Evolutionary conservation across 495 filamentous ascomycete species (phyloP), one percentile per base, ranked within the genome.

Genomic region (Tuber melanosporum): DNA sequence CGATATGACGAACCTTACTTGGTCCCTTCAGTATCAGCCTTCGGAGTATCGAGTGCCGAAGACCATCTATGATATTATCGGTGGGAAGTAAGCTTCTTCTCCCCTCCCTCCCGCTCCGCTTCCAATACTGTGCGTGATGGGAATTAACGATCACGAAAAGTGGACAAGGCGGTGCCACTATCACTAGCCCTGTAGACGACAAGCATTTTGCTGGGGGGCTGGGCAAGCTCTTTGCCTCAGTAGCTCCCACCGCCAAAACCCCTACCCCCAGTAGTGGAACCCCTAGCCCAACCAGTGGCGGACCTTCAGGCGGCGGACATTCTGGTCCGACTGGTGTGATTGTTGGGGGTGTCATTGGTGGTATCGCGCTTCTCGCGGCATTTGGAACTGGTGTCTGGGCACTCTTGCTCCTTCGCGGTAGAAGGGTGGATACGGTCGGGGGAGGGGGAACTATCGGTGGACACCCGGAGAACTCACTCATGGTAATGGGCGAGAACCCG

Each of bases 271-370:
- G 39, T 41, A 41, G 39, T 2, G 39, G 0, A 41, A 39, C 0
- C 39, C 22, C 15, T n/a, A 36, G 19, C 5, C 17, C 42, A 45
- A 1, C 41, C 5, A 4, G 6, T 73, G 52, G 17, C 52, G 2
- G 1, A 41, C 1, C 39, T 39, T 3, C 3, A 39, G 41, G 72
- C 71, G 52, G 17, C 43, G 32, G 70, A 14, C 36, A 72, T 22
- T 74, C 79, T 6, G 78, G 73, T 41, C 8, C 57, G 32, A 80
- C 77, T 3, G 82, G 82, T 8, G 77, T 80, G 32, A 80, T 83
- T 19, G 82, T 72, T 12, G 82, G 82, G 5, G 82, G 82, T 17
- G 75, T 84, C 36, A 73, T 83, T n/a, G 82, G 82, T 1, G 82
- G 82, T 12, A 5, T 83, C 26, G 74, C 62, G 8, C 78, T 45